These are phyloP conservation scores for Yamadazyma tumulicola DNA, from an alignment of 805 yeast species.

Conservation along the genomic window DNA sequence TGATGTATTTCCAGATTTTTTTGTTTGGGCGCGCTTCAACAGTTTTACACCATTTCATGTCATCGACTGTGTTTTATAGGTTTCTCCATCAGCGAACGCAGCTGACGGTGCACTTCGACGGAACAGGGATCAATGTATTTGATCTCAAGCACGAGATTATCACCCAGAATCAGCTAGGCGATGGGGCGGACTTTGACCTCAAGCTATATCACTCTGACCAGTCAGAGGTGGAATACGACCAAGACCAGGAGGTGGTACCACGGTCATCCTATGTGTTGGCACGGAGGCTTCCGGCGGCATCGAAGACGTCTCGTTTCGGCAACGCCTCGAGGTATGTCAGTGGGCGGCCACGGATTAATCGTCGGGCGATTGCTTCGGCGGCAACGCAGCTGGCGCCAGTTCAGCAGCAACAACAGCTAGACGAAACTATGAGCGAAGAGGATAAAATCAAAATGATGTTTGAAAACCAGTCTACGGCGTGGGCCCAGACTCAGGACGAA, in stretches of 20 bases:
- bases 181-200: constrained; percentile 81
- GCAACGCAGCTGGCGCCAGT: constrained; percentile 19
- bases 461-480: constrained; percentile 86
- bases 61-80: constrained; percentile 82
- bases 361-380: constrained; percentile 34
- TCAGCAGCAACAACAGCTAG: constrained; percentile 15
- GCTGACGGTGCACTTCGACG: constrained; percentile 83
- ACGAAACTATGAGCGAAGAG: constrained; percentile 64
- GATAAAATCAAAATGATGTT: constrained; percentile 89
- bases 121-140: constrained; percentile 93
- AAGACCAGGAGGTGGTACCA: constrained; percentile 89
- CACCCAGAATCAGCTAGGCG: constrained; percentile 71
- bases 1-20: constrained; percentile 2
- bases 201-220: constrained; percentile 55
- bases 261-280: constrained; percentile 83
- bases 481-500: constrained; percentile 92
- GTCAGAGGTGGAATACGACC: constrained; percentile 68
- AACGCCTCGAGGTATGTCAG: constrained; percentile 69
- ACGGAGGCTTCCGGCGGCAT: constrained; percentile 66
- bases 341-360: constrained; percentile 58
- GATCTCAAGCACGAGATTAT: constrained; percentile 92
- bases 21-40: not conserved
- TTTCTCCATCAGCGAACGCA: constrained; percentile 81
- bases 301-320: constrained; percentile 41
- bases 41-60: constrained; percentile 44